Base-by-base conservation (phyloP, 2,329 filamentous ascomycete genomes). In the Trichoderma sp. region DNA sequence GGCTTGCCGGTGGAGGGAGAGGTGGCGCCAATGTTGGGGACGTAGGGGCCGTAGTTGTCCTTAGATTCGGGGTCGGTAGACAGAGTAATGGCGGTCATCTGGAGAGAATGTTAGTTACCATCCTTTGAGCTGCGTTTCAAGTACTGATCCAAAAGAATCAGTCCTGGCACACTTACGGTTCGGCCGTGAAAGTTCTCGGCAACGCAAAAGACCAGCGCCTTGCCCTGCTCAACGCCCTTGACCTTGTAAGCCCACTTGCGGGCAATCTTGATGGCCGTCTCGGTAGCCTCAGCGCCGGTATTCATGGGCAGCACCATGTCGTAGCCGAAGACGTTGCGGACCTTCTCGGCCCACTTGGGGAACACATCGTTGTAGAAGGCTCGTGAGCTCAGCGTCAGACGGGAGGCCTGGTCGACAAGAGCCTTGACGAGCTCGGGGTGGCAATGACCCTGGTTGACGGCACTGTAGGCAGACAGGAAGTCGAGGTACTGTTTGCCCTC, bases 341-440 rank as follows among this genome's bases (percentile, higher is more conserved):
- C 91, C 84, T 96, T 97, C 83, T 97, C 92, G 7, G 95, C 95
- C 87, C 97, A 98, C 75, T 92, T 91, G 72, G 95, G 95, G 84
- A 98, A 98, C 74, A 98, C 96, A 85, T 98, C 95, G 81, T 98
- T 99, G 88, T 98, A 92, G 85, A 98, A 99, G 66, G 96, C 96
- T 73, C 95, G 90, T 73, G 94, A 97, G 83, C 94, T 97, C 76
- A 98, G 89, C 0, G 95, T 98, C 79, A 98, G 85, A 50, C 94
- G 92, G 75, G 91, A 89, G 62, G 96, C 96, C 85, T 99, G 96
- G 75, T 97, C 93, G 47, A 90, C 90, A 73, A 99, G 86, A 15
- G 95, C 93, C 82, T 95, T 95, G 80, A 99, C 91, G 71, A 98
- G 90, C 84, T 97, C 95, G 6, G 96, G 96, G 84, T 99, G 95